phyloP scores from a whole-genome alignment of 1,139 yeast species.

The Hyphopichia fennica region DNA sequence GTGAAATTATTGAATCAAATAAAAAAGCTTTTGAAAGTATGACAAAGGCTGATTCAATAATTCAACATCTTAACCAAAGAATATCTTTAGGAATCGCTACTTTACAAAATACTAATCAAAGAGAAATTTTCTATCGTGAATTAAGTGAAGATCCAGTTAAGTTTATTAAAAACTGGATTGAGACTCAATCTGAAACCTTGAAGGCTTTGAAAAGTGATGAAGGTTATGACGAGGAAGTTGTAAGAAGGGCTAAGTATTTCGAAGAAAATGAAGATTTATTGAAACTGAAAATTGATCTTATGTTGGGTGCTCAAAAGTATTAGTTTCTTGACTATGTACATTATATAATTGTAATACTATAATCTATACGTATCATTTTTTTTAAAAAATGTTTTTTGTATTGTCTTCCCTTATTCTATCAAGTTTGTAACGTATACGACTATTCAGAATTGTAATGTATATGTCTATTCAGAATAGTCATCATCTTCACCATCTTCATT shows the following conservation, averaged over 20 bases:
- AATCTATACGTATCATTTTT: neutral
- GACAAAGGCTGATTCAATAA: slow-evolving; percentile 46
- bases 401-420: too few relatives aligned
- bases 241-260: slow-evolving; percentile 80
- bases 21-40: slow-evolving; percentile 40
- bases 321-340: neutral
- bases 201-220: slow-evolving; percentile 82
- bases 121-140: slow-evolving; percentile 64
- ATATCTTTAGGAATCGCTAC: slow-evolving; percentile 64
- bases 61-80: slow-evolving; percentile 58
- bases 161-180: slow-evolving; percentile 71
- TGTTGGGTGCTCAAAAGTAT: slow-evolving; percentile 41
- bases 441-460: neutral
- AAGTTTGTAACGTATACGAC: too few relatives aligned
- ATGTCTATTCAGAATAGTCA: slow-evolving; percentile 5
- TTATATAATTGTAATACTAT: neutral
- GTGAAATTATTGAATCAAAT: slow-evolving; percentile 39
- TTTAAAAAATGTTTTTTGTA: too few relatives aligned
- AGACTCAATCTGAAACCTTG: slow-evolving; percentile 72
- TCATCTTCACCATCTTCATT: slow-evolving; percentile 16
- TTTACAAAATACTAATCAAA: slow-evolving; percentile 54
- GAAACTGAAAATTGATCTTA: slow-evolving; percentile 72
- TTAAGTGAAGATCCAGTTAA: slow-evolving; percentile 75
- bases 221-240: slow-evolving; percentile 87
- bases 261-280: slow-evolving; percentile 65